Base-by-base conservation (phyloP, 2,329 filamentous ascomycete species). In the Drechslerella coelobrocha region DNA sequence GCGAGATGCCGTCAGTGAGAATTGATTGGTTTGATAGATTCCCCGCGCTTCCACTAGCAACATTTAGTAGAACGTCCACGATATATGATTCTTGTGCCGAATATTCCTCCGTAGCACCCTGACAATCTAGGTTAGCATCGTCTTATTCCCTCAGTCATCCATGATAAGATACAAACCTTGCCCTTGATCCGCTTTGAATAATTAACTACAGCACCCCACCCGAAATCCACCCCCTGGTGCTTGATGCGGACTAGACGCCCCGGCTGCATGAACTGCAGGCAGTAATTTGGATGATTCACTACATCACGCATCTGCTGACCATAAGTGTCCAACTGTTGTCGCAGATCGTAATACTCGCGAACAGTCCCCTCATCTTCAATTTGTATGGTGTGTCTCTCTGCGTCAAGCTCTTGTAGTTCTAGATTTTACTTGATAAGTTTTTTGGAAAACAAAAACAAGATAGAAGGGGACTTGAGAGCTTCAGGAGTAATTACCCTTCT, bases 311-410 rank as follows among this genome's bases (percentile, higher is more conserved):
- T 95, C 73, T 99, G 92, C 75, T 90, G 89, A 14, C 88, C 89
- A 77, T 94, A 96, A 2, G 83, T 84, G 71, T 90, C 88, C 29
- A 99, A 84, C 75, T 95, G 90, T 76, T 95, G 88, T 65, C 93
- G 86, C 47, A 97, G 82, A 54, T 92, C 89, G 79, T 96, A 96
- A 80, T 99, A 99, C 73, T 97, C 93, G 78, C 92, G 92, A 78
- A 99, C 89, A 0, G 88, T 91, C 2, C 85, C 83, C 80, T 99
- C 94, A 76, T 97, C 92, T 0, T 89, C 83, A 73, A 99, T 96
- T 52, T 85, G 82, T 80, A 93, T 86, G 48, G 83, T 84, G 55
- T 89, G 85, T 72, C 87, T 86, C 78, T 93, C 86, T 68, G 85
- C 85, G 78, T 97, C 92, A 29, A 97, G 80, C 50, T 89, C 84